Evolutionary conservation across 257 asterid genomes (phyloP), one percentile per base, ranked within the genome.

Genomic region (Lycium barbarum): DNA sequence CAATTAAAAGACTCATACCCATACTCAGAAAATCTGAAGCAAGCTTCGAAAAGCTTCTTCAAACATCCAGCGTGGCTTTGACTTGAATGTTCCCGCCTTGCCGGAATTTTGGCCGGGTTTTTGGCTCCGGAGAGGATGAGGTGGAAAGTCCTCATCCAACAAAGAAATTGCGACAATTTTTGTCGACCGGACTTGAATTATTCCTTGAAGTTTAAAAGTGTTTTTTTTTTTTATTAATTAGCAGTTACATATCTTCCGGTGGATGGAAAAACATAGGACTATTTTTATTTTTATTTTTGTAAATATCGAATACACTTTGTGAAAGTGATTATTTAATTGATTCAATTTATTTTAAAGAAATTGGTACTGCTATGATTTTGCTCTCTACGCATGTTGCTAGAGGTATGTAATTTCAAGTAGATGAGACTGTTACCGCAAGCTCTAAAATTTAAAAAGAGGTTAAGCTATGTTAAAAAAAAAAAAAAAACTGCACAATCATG

Each of bases 121-220:
- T 59, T 71, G 9, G 80, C 61, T 49, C 84, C 79, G 89, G 87
- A 4, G 93, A 90, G 18, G 93, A 90, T 36, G 96, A 93, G 70
- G 95, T 92, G 38, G 95, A 92, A 72, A 92, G 95, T 26, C 97
- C 97, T 13, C 95, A 92, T 73, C 92, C 97, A 61, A 87, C 91
- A 0, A 92, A 93, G 86, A 89, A 84, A 74, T 84, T 87, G 1
- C 91, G 97, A 1, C 81, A 89, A 4, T 83, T 81, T 9, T 65
- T 84, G 4, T 63, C 88, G 3, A 10, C 83, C 9, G 85, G 80
- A 82, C 65, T 83, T 26, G 88, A 85, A 17, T 61, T 85, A 14
- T 70, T 13, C 20, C 49, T 43, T 49, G 2, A 74, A 73, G 6
- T 40, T 40, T 40, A 6, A 40, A 26, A 26, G 33, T 26, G 33